phyloP scores from a whole-genome alignment of 768 basidiomycete genomes.

The Mycena olivaceomarginata region DNA sequence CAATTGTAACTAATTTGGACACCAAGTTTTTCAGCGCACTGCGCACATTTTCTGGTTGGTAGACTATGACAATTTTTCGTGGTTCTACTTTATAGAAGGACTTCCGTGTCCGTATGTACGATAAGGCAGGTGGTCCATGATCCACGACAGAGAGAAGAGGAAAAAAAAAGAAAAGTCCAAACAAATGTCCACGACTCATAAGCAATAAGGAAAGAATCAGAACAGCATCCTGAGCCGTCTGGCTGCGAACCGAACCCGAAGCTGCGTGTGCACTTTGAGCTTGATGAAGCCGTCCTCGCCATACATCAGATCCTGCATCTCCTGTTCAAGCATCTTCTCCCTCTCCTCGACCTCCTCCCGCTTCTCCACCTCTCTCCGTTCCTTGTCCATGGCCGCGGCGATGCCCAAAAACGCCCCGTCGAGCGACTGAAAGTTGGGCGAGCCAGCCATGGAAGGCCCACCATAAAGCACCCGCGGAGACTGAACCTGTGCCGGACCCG shows the following conservation, averaged over 20 bases:
- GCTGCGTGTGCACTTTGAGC: slow-evolving; percentile 2
- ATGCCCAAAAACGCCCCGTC: slow-evolving; percentile 31
- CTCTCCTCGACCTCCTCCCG: neutral
- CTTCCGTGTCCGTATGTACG: no score
- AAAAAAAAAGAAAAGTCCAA: slow-evolving; percentile 3
- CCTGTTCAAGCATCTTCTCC: slow-evolving; percentile 2
- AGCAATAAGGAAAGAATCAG: neutral
- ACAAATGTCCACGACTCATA: neutral
- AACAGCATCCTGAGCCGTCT: slow-evolving; percentile 22
- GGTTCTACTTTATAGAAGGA: no score
- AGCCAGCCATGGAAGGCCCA: slow-evolving; percentile 35
- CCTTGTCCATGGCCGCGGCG: neutral
- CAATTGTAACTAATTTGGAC: neutral
- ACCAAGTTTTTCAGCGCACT: no score
- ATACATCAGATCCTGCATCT: neutral
- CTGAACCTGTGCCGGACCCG: slow-evolving; percentile 36
- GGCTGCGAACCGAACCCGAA: slow-evolving; percentile 14
- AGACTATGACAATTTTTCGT: no score
- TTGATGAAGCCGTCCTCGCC: slow-evolving; percentile 19
- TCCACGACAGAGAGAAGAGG: neutral
- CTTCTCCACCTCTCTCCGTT: neutral
- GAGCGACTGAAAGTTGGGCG: slow-evolving; percentile 40
- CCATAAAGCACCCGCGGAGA: slow-evolving; percentile 32
- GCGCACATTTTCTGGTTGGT: no score
- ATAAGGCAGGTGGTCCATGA: neutral